Conservation (phyloP, 1,139 yeast species). For the Blastobotrys serpentis region DNA sequence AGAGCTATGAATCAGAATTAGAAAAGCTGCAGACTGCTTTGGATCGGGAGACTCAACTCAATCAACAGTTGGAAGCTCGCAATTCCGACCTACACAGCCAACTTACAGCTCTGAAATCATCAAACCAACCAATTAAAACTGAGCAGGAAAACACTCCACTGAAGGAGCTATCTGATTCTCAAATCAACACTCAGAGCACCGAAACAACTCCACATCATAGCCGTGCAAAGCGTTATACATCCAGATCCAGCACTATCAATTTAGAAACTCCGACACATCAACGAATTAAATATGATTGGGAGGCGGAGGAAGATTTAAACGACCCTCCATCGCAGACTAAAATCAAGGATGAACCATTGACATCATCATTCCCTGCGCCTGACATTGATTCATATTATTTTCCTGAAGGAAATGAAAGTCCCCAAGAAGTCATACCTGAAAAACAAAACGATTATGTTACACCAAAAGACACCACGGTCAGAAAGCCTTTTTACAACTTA, state of each 20-base stretch:
- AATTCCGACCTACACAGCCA: too few relatives aligned
- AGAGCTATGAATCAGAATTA: not conserved
- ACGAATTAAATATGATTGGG: not conserved
- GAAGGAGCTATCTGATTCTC: not conserved
- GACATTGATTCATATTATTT: not conserved
- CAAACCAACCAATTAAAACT: not conserved
- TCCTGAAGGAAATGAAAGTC: too few relatives aligned
- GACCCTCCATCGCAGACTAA: not conserved
- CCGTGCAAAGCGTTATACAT: not conserved
- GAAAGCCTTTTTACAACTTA: not conserved
- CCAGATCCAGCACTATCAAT: not conserved
- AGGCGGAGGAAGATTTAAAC: not conserved
- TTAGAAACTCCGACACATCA: not conserved
- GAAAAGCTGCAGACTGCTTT: not conserved
- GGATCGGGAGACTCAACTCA: not conserved
- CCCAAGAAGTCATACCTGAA: too few relatives aligned
- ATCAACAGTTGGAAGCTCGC: not conserved
- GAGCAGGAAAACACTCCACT: not conserved
- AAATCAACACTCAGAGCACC: not conserved
- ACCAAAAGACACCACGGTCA: not conserved
- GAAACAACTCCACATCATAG: not conserved
- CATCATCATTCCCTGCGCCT: too few relatives aligned
- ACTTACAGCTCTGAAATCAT: too few relatives aligned
- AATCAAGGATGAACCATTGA: slow-evolving; percentile 1
- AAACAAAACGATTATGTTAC: not conserved